Conservation (phyloP, 306 rosid species). For the Begonia masoniana region DNA sequence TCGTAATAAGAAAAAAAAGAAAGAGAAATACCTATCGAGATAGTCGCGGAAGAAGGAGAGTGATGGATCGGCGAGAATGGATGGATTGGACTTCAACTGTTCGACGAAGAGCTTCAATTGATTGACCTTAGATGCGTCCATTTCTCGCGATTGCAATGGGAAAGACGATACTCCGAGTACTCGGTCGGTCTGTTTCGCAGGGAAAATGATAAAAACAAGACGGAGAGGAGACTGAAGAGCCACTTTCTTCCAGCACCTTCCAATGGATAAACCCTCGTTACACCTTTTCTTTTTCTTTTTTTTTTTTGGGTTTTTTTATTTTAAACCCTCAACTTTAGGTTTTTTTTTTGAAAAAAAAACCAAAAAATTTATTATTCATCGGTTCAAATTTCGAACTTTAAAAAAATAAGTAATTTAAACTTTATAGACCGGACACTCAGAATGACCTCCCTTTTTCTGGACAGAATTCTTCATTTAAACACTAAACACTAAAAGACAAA, state of each 20-base stretch:
- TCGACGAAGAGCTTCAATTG: constrained; percentile 63
- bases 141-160: constrained; percentile 3
- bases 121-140: constrained; percentile 58
- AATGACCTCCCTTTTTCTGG: no score
- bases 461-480: no score
- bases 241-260: background rate
- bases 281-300: no score
- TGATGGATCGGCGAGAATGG: constrained; percentile 59
- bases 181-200: background rate
- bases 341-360: no score
- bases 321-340: no score
- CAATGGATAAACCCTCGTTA: background rate
- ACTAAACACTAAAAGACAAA: no score
- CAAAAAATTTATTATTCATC: no score
- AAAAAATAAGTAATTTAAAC: no score
- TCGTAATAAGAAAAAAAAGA: background rate
- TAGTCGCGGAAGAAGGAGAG: constrained; percentile 90
- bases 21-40: constrained; percentile 42
- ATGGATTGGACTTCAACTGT: constrained; percentile 69
- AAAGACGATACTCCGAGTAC: no score
- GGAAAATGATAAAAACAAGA: background rate
- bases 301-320: no score
- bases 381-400: no score
- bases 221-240: background rate
- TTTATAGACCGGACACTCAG: no score